Conservation (phyloP, 129 eudicot species). For the Glebionis coronaria region DNA sequence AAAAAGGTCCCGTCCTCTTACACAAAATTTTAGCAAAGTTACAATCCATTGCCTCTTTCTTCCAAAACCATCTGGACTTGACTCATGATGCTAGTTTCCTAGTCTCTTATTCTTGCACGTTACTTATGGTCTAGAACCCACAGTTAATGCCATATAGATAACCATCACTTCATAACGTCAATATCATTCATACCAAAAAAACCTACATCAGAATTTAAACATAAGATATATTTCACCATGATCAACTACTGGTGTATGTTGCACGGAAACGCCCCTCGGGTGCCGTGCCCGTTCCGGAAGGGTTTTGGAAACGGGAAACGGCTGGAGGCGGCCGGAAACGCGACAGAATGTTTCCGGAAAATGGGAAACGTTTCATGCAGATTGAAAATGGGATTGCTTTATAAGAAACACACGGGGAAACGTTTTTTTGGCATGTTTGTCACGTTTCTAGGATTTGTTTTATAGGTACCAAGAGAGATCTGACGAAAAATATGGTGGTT, state of each 20-base stretch:
- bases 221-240: neutral
- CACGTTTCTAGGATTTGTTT: no score
- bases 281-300: no score
- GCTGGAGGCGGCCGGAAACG: no score
- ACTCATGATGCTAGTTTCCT: neutral
- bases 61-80: neutral
- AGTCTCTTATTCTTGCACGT: slow-evolving; percentile 4
- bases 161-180: neutral
- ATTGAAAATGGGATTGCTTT: no score
- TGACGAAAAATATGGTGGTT: no score
- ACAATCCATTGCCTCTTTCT: neutral
- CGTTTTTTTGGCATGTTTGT: no score
- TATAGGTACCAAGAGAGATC: no score
- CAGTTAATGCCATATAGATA: neutral
- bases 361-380: no score
- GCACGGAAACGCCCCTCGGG: no score
- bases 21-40: neutral
- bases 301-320: no score
- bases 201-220: neutral
- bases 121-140: neutral
- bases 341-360: no score
- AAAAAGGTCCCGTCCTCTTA: neutral
- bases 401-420: no score
- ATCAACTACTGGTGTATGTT: slow-evolving; percentile 23
- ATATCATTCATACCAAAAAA: neutral